Percentiles rank a stretch among this genome's conserved stretches.
These are phyloP conservation scores for Melampsora occidentalis DNA, from an alignment of 1,284 basidiomycete genomes.

Conservation along the genomic window DNA sequence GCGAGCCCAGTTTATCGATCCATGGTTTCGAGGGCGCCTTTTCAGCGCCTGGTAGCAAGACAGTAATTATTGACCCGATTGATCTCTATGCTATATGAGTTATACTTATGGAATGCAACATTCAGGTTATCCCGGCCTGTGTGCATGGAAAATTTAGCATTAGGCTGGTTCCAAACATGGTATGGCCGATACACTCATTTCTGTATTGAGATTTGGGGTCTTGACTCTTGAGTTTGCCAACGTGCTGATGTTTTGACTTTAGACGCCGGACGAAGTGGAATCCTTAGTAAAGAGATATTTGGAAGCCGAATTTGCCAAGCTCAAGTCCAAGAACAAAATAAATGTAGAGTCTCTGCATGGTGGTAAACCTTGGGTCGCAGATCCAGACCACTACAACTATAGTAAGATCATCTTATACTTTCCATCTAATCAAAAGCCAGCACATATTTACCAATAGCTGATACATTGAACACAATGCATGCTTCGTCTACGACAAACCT, in stretches of 20 bases:
- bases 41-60: conserved; percentile 69
- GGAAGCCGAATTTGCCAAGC: conserved; percentile 50
- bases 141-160: conserved; percentile 64
- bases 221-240: no score
- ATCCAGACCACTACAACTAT: conserved; percentile 48
- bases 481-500: conserved; percentile 65
- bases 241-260: no score
- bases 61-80: conserved; percentile 65
- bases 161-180: conserved; percentile 75
- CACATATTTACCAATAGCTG: background rate
- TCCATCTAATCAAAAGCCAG: background rate
- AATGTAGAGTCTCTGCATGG: conserved; percentile 49
- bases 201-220: no score
- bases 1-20: conserved; percentile 78
- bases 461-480: background rate
- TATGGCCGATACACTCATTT: no score
- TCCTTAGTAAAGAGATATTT: conserved; percentile 51
- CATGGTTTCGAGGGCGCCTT: conserved; percentile 98
- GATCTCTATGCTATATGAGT: no score
- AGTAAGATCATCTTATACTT: background rate
- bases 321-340: conserved; percentile 53
- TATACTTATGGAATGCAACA: no score
- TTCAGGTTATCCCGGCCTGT: conserved; percentile 62
- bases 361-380: conserved; percentile 53
- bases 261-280: conserved; percentile 58